Conservation (phyloP, 2,329 filamentous ascomycete species). For the Fusarium gaditjirri region DNA sequence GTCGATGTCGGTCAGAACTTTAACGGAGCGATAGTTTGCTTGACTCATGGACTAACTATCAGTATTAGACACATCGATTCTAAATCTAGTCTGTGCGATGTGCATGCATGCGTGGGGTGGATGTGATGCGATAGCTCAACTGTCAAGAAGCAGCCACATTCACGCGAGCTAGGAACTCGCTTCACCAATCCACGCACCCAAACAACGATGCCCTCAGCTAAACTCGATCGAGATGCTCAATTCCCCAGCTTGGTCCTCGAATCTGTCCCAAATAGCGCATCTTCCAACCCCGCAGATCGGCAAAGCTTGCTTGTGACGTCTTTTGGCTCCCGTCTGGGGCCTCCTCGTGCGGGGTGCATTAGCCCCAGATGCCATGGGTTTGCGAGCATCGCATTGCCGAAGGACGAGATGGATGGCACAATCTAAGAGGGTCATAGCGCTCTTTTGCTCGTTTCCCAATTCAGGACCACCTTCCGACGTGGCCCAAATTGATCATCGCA, state of each 20-base stretch:
- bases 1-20: not conserved
- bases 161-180: not conserved
- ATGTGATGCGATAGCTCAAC: not conserved
- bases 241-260: not conserved
- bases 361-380: slow-evolving; percentile 12
- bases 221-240: not conserved
- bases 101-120: not conserved
- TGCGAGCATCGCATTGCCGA: slow-evolving; percentile 21
- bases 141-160: not conserved
- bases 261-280: not conserved
- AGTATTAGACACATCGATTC: not conserved
- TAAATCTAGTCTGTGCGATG: not conserved
- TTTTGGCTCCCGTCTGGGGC: not conserved
- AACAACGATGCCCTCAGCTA: not conserved
- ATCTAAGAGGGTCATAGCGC: not conserved
- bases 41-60: not conserved
- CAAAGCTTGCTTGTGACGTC: slow-evolving; percentile 6
- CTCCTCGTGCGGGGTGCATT: slow-evolving; percentile 29
- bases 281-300: not conserved
- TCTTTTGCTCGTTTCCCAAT: slow-evolving; percentile 14
- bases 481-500: not conserved
- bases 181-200: not conserved
- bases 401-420: not conserved
- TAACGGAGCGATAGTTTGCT: not conserved
- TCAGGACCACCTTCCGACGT: slow-evolving; percentile 35